A percentile compares a stretch with the other conserved stretches of the same genome.
These are phyloP conservation scores for Bocquillonia castaneifolia DNA, from an alignment of 441 rosid genomes.

Conservation along the genomic window DNA sequence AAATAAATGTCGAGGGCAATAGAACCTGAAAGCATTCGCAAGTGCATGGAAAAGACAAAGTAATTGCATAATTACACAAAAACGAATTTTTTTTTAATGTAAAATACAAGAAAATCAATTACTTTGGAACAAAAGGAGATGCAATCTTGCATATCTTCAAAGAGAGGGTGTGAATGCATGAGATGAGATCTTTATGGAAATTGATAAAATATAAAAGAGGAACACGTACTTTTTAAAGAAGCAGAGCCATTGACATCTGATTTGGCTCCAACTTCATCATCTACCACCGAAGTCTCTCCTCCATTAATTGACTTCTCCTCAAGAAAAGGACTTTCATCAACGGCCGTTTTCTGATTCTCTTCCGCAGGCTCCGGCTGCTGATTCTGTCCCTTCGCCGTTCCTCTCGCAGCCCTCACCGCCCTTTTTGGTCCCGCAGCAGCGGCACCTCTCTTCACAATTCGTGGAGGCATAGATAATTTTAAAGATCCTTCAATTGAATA, in stretches of 20 bases:
- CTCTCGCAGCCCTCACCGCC: constrained; percentile 36
- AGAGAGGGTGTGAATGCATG: neutral
- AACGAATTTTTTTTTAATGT: neutral
- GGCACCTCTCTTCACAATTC: constrained; percentile 62
- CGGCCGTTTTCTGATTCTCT: constrained; percentile 29
- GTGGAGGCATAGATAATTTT: constrained; percentile 58
- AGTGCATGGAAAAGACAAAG: neutral
- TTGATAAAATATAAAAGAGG: neutral
- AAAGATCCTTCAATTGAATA: no score
- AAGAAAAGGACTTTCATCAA: constrained; percentile 32
- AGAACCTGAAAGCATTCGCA: neutral
- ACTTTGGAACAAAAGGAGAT: neutral
- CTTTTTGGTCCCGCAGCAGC: constrained; percentile 45
- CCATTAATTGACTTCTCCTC: constrained; percentile 22
- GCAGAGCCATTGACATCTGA: constrained; percentile 27
- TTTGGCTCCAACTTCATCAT: constrained; percentile 21
- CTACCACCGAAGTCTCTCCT: constrained; percentile 2
- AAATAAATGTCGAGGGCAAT: neutral
- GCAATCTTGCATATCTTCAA: neutral
- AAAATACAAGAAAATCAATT: neutral
- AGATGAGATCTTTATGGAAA: constrained; percentile 20
- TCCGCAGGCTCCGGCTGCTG: constrained; percentile 35
- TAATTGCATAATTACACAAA: neutral
- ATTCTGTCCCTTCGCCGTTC: constrained; percentile 41
- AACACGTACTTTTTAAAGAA: constrained; percentile 45